Evolutionary conservation across 495 filamentous ascomycete genomes (phyloP).

Genomic region (Usnea hakonensis): DNA sequence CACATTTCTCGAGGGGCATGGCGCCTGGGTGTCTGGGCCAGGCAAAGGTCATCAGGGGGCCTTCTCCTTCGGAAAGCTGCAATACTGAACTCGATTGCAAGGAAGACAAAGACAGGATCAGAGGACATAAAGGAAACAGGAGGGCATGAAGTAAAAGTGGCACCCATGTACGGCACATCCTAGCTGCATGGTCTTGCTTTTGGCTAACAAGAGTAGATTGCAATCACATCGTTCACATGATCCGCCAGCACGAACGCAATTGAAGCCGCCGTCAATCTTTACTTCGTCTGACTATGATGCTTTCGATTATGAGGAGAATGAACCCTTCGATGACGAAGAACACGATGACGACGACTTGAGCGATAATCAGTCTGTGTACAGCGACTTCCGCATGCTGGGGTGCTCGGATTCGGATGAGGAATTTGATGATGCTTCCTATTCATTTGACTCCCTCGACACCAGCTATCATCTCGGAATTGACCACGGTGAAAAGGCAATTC

Average conservation of each 20-base stretch:
- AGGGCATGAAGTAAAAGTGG: slow-evolving; percentile 9
- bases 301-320: slow-evolving; percentile 39
- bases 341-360: background rate
- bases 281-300: slow-evolving; percentile 42
- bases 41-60: slow-evolving; percentile 31
- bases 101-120: slow-evolving; percentile 17
- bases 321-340: slow-evolving; percentile 19
- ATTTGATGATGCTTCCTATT: slow-evolving; percentile 17
- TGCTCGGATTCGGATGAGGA: slow-evolving; percentile 16
- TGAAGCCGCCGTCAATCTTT: slow-evolving; percentile 27
- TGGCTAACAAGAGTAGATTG: background rate
- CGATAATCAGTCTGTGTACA: slow-evolving; percentile 17
- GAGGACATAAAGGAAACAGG: background rate
- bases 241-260: slow-evolving; percentile 7
- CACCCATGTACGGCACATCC: slow-evolving; percentile 15
- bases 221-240: slow-evolving; percentile 5
- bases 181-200: background rate
- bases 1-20: slow-evolving; percentile 56
- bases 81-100: slow-evolving; percentile 46
- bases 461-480: slow-evolving; percentile 12
- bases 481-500: slow-evolving; percentile 17
- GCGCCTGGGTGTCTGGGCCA: slow-evolving; percentile 51
- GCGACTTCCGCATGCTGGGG: slow-evolving; percentile 24
- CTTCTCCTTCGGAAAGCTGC: slow-evolving; percentile 46
- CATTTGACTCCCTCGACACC: slow-evolving; percentile 19